Base-by-base conservation (phyloP, 2,329 filamentous ascomycete genomes). In the Arachnopeziza araneosa region DNA sequence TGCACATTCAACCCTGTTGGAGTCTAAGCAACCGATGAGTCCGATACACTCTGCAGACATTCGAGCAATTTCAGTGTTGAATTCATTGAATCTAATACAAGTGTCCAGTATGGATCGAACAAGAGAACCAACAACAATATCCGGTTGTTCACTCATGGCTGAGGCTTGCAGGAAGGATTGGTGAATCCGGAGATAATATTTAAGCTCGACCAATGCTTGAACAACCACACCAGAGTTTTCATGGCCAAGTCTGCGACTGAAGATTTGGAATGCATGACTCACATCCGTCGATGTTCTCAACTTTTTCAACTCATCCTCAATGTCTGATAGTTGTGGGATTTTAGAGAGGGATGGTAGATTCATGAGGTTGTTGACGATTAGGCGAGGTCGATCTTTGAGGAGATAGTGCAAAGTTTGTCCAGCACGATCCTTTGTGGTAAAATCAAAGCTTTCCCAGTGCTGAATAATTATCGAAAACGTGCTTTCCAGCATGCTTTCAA, bases 21-120 rank as follows among this genome's bases (percentile, higher is more conserved):
- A 88, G 73, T 99, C 96, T 23, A 99, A 77, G 65, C 93, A 96
- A 7, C 96, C 95, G 57, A 99, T 86, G 22, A 96, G 80, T 0
- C 96, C 96, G 49, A 99, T 80, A 65, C 91, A 95, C 69, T 89
- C 85, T 17, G 91, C 89, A 63, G 90, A 91, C 2, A 96, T 78
- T 21, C 84, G 79, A 55, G 87, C 81, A 58, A 98, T 89, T 14
- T 85, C 83, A 8, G 79, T 73, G 50, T 89, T 83, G 14, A 81
- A 79, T 55, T 84, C 83, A 64, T 87, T 90, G 74, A 95, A 95
- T 64, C 88, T 91, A 58, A 92, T 85, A 55, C 88, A 89, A 56
- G 90, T 93, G 75, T 98, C 93, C 10, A 99, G 82, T 12, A 99
- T 79, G 14, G 90, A 86, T 56, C 93, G 85, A 55, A 89, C 83